phyloP scores from a whole-genome alignment of 257 asterid species.

The Primulina huaijiensis region DNA sequence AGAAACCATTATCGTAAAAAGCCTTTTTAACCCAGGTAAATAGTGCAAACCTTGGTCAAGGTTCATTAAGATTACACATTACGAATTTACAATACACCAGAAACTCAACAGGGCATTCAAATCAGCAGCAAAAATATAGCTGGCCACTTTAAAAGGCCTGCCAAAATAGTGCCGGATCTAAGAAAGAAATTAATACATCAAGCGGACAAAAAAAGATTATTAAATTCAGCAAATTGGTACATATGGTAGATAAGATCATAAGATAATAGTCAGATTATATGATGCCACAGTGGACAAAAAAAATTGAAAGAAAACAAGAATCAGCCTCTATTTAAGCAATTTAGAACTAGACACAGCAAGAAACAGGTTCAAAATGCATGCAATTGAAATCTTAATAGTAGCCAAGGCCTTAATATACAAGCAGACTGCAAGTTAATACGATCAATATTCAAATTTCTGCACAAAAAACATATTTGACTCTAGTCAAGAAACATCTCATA shows the following conservation, averaged over 20 bases:
- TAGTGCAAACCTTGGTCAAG: no score
- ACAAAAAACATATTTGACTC: not conserved
- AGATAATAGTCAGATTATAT: not conserved
- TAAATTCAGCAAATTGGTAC: not conserved
- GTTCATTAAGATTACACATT: no score
- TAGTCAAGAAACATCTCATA: not conserved
- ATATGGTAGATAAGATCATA: not conserved
- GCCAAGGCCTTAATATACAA: no score
- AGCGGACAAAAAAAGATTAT: no score
- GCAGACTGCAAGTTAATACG: not conserved
- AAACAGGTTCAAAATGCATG: not conserved
- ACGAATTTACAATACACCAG: no score
- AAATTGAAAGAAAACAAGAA: not conserved
- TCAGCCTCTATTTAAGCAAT: not conserved
- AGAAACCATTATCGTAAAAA: no score
- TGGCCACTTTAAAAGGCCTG: no score
- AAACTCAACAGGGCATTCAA: no score
- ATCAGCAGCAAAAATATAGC: no score
- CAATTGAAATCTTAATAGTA: not conserved
- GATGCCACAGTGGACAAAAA: not conserved
- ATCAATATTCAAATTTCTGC: slow-evolving; percentile 9
- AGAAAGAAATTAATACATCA: not conserved
- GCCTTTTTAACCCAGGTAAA: no score
- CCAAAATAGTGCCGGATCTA: not conserved
- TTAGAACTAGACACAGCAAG: no score